These are phyloP conservation scores for Stachybotrys elegans DNA, from an alignment of 2,329 filamentous ascomycete species.

Conservation along the genomic window DNA sequence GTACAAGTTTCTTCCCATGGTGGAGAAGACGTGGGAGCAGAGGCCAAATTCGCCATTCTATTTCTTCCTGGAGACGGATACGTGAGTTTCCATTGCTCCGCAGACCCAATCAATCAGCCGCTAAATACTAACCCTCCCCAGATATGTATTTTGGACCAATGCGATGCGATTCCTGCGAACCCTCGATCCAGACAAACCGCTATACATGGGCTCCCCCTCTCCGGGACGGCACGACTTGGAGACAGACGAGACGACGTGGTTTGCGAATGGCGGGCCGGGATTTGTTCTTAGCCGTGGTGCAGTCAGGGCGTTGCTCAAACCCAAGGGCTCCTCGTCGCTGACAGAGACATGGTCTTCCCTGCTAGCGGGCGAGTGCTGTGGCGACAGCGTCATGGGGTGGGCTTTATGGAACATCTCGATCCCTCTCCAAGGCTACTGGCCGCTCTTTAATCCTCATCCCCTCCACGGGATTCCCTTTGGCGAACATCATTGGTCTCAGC, in stretches of 20 bases:
- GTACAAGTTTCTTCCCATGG: constrained; percentile 53
- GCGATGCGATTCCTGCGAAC: constrained; percentile 43
- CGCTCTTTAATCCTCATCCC: constrained; percentile 45
- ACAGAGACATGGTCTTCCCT: constrained; percentile 34
- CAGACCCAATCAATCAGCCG: neutral
- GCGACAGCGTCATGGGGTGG: constrained; percentile 46
- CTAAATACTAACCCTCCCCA: constrained; percentile 1
- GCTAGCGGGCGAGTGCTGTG: constrained; percentile 44
- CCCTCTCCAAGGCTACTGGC: constrained; percentile 40
- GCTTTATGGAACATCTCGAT: constrained; percentile 39
- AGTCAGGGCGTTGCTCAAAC: constrained; percentile 33
- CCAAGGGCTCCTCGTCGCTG: constrained; percentile 24
- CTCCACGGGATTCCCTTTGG: constrained; percentile 43
- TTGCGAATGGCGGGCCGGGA: constrained; percentile 44
- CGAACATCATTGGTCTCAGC: constrained; percentile 45
- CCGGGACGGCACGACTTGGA: constrained; percentile 28
- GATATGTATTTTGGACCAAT: constrained; percentile 32
- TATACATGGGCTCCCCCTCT: constrained; percentile 46
- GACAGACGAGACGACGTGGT: constrained; percentile 31
- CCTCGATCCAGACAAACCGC: constrained; percentile 35
- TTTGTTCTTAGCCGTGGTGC: constrained; percentile 40
- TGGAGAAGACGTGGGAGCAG: constrained; percentile 42
- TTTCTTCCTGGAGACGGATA: constrained; percentile 52
- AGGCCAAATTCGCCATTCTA: constrained; percentile 48
- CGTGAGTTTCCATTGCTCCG: constrained; percentile 35